These are phyloP conservation scores for Vairimorpha apis DNA, from an alignment of 371 early-diverging fungal species.

Conservation along the genomic window DNA sequence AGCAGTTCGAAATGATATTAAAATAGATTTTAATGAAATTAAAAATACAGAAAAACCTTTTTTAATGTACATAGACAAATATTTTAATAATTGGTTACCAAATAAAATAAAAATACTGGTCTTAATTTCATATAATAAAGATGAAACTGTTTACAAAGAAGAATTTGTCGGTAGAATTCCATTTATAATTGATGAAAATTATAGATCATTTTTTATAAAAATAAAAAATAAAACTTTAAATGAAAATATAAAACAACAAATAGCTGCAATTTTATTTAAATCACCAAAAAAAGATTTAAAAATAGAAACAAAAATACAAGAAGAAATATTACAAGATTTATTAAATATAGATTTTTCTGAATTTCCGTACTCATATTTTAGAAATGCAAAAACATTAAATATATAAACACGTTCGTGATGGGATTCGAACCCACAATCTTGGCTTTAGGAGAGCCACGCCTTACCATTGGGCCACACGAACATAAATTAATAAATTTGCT, in stretches of 20 bases:
- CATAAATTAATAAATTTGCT: not conserved
- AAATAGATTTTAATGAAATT: not conserved
- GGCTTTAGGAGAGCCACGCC: slow-evolving; percentile 52
- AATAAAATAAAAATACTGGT: not conserved
- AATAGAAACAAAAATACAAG: not conserved
- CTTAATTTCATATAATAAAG: not conserved
- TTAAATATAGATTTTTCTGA: slow-evolving; percentile 3
- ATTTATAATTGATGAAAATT: slow-evolving; percentile 10
- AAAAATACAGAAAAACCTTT: not conserved
- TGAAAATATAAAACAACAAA: not conserved
- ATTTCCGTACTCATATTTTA: not conserved
- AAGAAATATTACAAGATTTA: slow-evolving; percentile 4
- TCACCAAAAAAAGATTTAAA: not conserved
- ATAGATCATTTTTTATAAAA: slow-evolving; percentile 27
- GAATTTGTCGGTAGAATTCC: slow-evolving; percentile 18
- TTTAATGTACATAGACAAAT: not conserved
- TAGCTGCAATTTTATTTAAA: slow-evolving; percentile 14
- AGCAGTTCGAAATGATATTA: not conserved
- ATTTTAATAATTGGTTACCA: not conserved
- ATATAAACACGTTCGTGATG: slow-evolving; percentile 38
- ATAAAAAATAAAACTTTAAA: slow-evolving; percentile 1
- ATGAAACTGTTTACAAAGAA: not conserved
- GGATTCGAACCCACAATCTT: slow-evolving; percentile 51
- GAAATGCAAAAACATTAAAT: not conserved
- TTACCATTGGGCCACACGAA: slow-evolving; percentile 48